Base-by-base conservation (phyloP, 1,139 yeast genomes). In the Saccharomyces hybrid region DNA sequence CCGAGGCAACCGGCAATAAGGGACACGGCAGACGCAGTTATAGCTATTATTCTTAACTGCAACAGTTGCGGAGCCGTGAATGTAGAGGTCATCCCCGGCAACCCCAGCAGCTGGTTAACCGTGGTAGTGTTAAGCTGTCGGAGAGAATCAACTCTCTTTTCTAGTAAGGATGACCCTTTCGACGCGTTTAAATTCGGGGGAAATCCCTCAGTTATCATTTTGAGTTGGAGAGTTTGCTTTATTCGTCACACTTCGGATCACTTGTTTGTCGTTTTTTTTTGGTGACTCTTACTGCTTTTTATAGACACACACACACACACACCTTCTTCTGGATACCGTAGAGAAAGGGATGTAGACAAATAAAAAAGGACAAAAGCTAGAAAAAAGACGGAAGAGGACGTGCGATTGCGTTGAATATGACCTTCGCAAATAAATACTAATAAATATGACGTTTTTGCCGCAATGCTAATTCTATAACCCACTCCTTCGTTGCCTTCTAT, bases 21-120 rank as follows among this genome's bases (percentile, higher is more conserved):
- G 8, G 91, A 84, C 1, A 79, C 68, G 23, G 81, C 72, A 1
- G 88, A 78, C 0, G 89, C 73, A 0, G 82, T 69, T 5, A 85
- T 77, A 1, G 89, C 83, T 20, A 82, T 62, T 14, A 78, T 73
- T 54, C 85, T 69, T 56, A 82, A 75, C 20, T 55, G 59, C 31
- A 53, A 38, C n/a, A 63, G 51, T 53, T 65, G 58, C 1, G 51
- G 29, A 1, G 52, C 51, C 7, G 59, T 56, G 41, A 63, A 67
- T 3, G 69, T 65, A 3, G 71, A 66, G 51, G 61, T 62, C 63
- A 69, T 51, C 11, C 72, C 72, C 3, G 72, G 72, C 7, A 69
- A 54, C 4, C 71, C 71, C 49, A 68, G 53, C 8, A 64, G 62
- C 31, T 60, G 59, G 49, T 69, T 69, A 26, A 67, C 64, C 2